Base-by-base conservation (phyloP, 345 rosid genomes). In the Salix dunnii region DNA sequence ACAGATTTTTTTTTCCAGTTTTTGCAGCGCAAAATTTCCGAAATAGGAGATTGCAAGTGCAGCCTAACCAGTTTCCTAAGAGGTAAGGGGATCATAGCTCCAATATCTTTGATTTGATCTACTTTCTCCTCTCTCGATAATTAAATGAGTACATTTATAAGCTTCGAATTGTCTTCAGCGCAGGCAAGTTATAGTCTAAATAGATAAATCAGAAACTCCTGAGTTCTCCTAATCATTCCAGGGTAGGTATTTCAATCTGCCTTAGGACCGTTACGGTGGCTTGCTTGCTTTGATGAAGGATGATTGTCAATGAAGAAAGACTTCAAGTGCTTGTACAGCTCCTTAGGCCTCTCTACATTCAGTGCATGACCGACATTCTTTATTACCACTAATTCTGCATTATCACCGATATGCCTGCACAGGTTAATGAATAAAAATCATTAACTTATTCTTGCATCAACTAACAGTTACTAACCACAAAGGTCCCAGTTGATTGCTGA, bases 361-460 rank as follows among this genome's bases (percentile, higher is more conserved):
- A 94, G 68, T 23, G 96, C 94, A 78, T 94, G 98, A 49, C 96
- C 96, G 27, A 83, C 91, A 68, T 91, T 89, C 87, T 90, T 91
- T 69, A 94, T 70, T 48, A 91, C 67, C 72, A 86, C 89, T 16
- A 94, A 58, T 20, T 85, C 77, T 35, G 94, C 90, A 78, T 72
- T 79, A 33, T 89, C 94, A 68, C 90, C 92, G 48, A 92, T 73
- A 78, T 92, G 88, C 81, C 97, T 92, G 86, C 78, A 81, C 43
- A 13, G 6, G 60, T 66, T 35, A 38, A 23, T 66, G 61, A 71
- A 6, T 40, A 30, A 79, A 35, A 62, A 51, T 30, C 68, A 20
- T 38, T 12, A 40, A 43, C 21, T 16, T 48, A 18, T 11, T 38
- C 30, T 36, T 12, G 42, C 25, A 58, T 72, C 67, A 31, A 23